Evolutionary conservation across 148 eudicot genomes (phyloP).

Genomic region (Vaccinium myrtillus): DNA sequence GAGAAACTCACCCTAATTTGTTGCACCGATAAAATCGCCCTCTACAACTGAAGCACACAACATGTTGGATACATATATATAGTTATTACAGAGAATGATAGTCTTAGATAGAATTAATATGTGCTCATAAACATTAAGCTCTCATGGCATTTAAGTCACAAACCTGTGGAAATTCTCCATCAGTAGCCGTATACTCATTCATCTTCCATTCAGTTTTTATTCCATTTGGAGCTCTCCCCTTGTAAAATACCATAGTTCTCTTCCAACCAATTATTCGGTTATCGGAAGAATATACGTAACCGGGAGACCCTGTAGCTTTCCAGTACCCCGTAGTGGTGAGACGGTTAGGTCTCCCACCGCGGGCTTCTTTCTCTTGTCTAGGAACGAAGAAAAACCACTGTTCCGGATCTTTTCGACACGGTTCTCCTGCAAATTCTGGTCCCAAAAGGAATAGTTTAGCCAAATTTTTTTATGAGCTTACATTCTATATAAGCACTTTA

Average conservation of each 20-base stretch:
- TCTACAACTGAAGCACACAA: too few relatives aligned
- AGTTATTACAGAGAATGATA: too few relatives aligned
- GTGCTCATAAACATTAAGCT: neutral
- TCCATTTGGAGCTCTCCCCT: slow-evolving; percentile 55
- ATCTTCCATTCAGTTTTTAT: slow-evolving; percentile 66
- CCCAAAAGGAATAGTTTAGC: neutral
- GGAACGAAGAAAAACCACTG: slow-evolving; percentile 72
- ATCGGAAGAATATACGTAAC: slow-evolving; percentile 37
- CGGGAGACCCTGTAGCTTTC: slow-evolving; percentile 70
- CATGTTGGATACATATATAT: too few relatives aligned
- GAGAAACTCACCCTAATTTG: too few relatives aligned
- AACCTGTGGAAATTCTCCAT: slow-evolving; percentile 16
- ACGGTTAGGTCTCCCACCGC: slow-evolving; percentile 62
- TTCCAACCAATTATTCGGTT: slow-evolving; percentile 46
- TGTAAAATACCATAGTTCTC: slow-evolving; percentile 69
- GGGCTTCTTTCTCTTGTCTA: slow-evolving; percentile 43
- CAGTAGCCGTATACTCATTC: slow-evolving; percentile 54
- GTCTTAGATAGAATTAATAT: neutral
- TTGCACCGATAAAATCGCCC: too few relatives aligned
- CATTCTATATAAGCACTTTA: neutral
- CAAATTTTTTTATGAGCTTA: neutral
- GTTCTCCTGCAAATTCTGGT: slow-evolving; percentile 42
- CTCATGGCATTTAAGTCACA: too few relatives aligned
- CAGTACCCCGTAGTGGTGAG: slow-evolving; percentile 51
- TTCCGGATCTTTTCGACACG: slow-evolving; percentile 39